Conservation (phyloP, 2,329 filamentous ascomycete species). For the Hypoxylon sp. region DNA sequence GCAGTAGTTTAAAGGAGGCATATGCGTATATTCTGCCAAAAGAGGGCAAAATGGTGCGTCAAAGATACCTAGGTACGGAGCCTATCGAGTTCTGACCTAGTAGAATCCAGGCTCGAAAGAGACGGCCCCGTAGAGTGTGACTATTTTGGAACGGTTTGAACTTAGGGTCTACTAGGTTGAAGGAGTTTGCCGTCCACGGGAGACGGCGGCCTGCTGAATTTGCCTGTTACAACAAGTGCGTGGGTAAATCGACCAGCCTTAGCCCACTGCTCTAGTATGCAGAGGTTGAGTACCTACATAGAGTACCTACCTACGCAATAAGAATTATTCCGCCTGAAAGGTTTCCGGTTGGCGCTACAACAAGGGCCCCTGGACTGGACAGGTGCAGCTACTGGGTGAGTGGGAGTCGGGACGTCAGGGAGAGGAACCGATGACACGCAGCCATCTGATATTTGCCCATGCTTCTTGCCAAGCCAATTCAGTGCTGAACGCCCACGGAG, state of each 20-base stretch:
- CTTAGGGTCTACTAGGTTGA: slow-evolving; percentile 23
- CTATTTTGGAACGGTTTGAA: slow-evolving; percentile 34
- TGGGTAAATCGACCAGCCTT: slow-evolving; percentile 43
- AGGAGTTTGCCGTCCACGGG: slow-evolving; percentile 30
- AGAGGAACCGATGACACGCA: slow-evolving; percentile 46
- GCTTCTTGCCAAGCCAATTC: slow-evolving; percentile 34
- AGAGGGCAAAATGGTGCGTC: slow-evolving; percentile 26
- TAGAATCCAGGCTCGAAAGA: slow-evolving; percentile 12
- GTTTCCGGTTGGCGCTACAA: slow-evolving; percentile 43
- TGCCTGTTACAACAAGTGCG: slow-evolving; percentile 39
- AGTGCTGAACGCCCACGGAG: slow-evolving; percentile 24
- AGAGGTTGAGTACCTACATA: slow-evolving; percentile 29
- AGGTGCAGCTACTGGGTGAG: slow-evolving; percentile 41
- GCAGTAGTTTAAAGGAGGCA: slow-evolving; percentile 25
- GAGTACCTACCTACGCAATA: slow-evolving; percentile 43
- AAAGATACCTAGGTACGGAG: slow-evolving; percentile 17
- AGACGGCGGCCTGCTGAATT: slow-evolving; percentile 29
- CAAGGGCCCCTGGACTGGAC: slow-evolving; percentile 44
- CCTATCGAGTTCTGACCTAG: slow-evolving; percentile 29
- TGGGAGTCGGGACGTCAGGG: slow-evolving; percentile 44
- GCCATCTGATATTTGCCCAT: slow-evolving; percentile 44
- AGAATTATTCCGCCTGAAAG: slow-evolving; percentile 45
- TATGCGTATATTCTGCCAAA: slow-evolving; percentile 35
- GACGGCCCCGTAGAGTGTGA: slow-evolving; percentile 14
- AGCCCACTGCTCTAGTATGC: slow-evolving; percentile 41